Evolutionary conservation across 495 filamentous ascomycete genomes (phyloP).

Genomic region (Penicillium cinerascens): DNA sequence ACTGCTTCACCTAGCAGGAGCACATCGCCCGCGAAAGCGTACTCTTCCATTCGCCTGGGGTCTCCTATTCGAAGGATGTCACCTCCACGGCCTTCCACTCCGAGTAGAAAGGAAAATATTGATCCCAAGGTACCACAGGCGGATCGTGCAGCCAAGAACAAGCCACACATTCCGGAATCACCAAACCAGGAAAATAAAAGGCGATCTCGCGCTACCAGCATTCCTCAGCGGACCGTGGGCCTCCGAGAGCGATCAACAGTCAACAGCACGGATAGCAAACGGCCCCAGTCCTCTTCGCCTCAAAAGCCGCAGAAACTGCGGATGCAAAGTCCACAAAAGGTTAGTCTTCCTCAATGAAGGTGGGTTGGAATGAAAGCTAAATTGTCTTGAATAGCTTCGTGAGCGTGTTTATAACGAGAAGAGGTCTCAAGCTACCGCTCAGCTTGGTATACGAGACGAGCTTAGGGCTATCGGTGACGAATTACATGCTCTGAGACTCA

Average conservation of each 20-base stretch:
- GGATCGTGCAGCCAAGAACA: constrained; percentile 35
- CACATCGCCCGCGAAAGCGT: constrained; percentile 29
- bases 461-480: constrained; percentile 80
- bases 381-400: constrained; percentile 52
- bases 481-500: constrained; percentile 58
- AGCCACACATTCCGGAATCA: constrained; percentile 37
- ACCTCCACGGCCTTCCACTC: constrained; percentile 41
- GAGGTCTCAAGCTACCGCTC: constrained; percentile 63
- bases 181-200: constrained; percentile 43
- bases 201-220: constrained; percentile 50
- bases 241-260: constrained; percentile 52
- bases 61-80: constrained; percentile 38
- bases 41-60: constrained; percentile 29
- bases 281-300: constrained; percentile 31
- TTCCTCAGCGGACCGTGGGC: constrained; percentile 47
- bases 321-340: constrained; percentile 86
- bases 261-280: constrained; percentile 36
- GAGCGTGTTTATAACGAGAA: constrained; percentile 84
- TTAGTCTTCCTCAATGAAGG: constrained; percentile 10
- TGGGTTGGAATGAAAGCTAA: background rate
- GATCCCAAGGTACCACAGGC: constrained; percentile 32
- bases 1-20: constrained; percentile 30
- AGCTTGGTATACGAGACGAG: constrained; percentile 68
- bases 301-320: constrained; percentile 63
- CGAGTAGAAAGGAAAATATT: constrained; percentile 57